Percentiles rank a stretch among this genome's conserved stretches.
phyloP scores from a whole-genome alignment of 2,329 filamentous ascomycete genomes.

The Phyllosticta citribraziliensis region DNA sequence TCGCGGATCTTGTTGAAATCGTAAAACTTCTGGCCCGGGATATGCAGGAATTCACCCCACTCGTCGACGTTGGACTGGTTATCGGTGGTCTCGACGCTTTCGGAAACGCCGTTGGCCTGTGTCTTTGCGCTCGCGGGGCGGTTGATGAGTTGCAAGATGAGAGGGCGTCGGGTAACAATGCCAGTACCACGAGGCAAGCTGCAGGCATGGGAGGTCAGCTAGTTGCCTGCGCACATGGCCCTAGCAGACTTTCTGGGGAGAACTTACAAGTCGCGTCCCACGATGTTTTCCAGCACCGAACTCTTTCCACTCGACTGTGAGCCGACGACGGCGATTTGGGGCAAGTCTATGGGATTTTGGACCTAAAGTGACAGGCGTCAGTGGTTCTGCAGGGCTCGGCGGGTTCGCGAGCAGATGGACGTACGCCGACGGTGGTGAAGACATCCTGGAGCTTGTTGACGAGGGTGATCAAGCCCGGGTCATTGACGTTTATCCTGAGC shows the following conservation, averaged over 20 bases:
- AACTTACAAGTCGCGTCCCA: constrained; percentile 93
- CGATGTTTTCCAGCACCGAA: constrained; percentile 97
- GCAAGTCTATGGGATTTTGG: constrained; percentile 97
- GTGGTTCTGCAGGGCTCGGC: constrained; percentile 13
- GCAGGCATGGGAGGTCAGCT: constrained; percentile 12
- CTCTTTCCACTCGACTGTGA: constrained; percentile 99
- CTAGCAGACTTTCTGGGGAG: background rate
- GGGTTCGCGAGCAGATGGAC: constrained; percentile 19
- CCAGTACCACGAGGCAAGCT: constrained; percentile 94
- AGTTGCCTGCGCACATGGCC: background rate
- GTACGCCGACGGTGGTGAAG: constrained; percentile 85
- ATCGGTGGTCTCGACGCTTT: constrained; percentile 60
- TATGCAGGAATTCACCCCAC: constrained; percentile 98
- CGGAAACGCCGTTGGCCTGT: constrained; percentile 60
- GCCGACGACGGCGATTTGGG: constrained; percentile 95
- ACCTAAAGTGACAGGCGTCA: constrained; percentile 46
- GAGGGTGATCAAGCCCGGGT: constrained; percentile 62
- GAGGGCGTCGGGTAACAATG: constrained; percentile 91
- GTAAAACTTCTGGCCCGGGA: constrained; percentile 93
- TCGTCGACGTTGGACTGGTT: constrained; percentile 87
- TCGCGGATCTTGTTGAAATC: constrained; percentile 98
- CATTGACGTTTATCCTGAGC: constrained; percentile 60
- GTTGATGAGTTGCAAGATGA: constrained; percentile 97
- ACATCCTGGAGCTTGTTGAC: constrained; percentile 99
- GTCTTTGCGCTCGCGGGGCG: constrained; percentile 53